Evolutionary conservation across 1,284 basidiomycete species (phyloP).

Genomic region (Vanrija sp.): DNA sequence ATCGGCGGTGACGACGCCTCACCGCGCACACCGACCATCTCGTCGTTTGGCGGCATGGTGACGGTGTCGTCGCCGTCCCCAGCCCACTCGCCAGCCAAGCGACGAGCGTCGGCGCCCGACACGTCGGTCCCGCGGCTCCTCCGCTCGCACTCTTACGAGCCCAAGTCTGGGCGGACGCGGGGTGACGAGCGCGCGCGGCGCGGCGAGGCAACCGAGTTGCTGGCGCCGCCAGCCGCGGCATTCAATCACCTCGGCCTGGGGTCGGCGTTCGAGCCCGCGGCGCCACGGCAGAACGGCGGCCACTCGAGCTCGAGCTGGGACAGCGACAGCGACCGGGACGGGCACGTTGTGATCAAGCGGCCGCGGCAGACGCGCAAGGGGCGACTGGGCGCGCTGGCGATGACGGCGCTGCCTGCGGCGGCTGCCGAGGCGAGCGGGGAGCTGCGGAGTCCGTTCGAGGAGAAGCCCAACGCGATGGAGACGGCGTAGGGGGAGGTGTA

Average conservation of each 20-base stretch:
- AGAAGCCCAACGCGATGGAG: conserved; percentile 16
- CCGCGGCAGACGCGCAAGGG: not conserved
- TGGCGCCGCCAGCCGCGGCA: too few species aligned
- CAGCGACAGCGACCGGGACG: conserved; percentile 14
- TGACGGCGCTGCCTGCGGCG: conserved; percentile 7
- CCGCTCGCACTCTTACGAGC: conserved; percentile 1
- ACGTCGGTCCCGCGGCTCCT: not conserved
- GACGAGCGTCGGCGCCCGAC: not conserved
- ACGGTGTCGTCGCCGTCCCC: not conserved
- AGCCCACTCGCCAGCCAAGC: not conserved
- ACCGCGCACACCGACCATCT: not conserved
- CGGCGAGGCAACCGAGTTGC: too few species aligned
- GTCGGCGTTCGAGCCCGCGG: conserved; percentile 5
- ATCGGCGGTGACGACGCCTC: not conserved
- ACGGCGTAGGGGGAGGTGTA: not conserved
- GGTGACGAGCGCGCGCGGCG: not conserved
- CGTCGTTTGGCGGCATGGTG: not conserved
- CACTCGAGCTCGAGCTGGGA: conserved; percentile 7
- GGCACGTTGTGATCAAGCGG: not conserved
- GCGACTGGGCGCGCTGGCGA: not conserved
- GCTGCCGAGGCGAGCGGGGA: conserved; percentile 1
- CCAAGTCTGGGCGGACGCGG: not conserved
- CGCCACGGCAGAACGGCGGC: not conserved
- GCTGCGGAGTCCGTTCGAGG: conserved; percentile 40
- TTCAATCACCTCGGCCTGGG: not conserved